These are phyloP conservation scores for Aspergillus sp. DNA, from an alignment of 2,329 filamentous ascomycete species.

Conservation along the genomic window DNA sequence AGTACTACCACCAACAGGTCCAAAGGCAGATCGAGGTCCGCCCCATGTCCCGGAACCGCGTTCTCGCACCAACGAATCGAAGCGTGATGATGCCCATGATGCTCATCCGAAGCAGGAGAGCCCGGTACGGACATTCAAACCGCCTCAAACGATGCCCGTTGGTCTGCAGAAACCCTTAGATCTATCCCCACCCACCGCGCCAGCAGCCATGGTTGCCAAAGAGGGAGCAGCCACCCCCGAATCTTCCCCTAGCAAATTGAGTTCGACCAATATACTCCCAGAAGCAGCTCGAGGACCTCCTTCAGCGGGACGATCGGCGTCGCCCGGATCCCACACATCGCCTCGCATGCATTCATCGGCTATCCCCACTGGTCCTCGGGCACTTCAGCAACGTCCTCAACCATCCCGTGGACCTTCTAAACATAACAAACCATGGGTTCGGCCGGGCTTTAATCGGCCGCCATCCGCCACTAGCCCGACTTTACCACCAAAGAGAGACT, in stretches of 20 bases:
- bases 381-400: slow-evolving; percentile 35
- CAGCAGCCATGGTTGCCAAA: slow-evolving; percentile 34
- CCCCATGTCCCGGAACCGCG: slow-evolving; percentile 26
- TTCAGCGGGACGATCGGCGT: slow-evolving; percentile 26
- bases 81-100: slow-evolving; percentile 24
- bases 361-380: slow-evolving; percentile 44
- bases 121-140: slow-evolving; percentile 24
- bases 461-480: slow-evolving; percentile 19
- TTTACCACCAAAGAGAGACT: slow-evolving; percentile 31
- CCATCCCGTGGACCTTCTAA: slow-evolving; percentile 34
- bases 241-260: slow-evolving; percentile 18
- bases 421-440: slow-evolving; percentile 40
- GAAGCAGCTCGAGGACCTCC: slow-evolving; percentile 25
- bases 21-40: slow-evolving; percentile 41
- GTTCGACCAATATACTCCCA: slow-evolving; percentile 25
- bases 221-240: slow-evolving; percentile 25
- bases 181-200: slow-evolving; percentile 37
- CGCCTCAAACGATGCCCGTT: slow-evolving; percentile 15
- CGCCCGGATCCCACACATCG: slow-evolving; percentile 36
- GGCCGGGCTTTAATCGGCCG: slow-evolving; percentile 33
- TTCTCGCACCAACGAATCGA: slow-evolving; percentile 23
- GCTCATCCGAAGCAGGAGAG: slow-evolving; percentile 24
- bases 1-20: slow-evolving; percentile 44
- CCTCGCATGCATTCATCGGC: slow-evolving; percentile 36
- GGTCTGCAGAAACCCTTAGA: slow-evolving; percentile 26